Base-by-base conservation (phyloP, 2,329 filamentous ascomycete genomes). In the Fusarium oligoseptatum region DNA sequence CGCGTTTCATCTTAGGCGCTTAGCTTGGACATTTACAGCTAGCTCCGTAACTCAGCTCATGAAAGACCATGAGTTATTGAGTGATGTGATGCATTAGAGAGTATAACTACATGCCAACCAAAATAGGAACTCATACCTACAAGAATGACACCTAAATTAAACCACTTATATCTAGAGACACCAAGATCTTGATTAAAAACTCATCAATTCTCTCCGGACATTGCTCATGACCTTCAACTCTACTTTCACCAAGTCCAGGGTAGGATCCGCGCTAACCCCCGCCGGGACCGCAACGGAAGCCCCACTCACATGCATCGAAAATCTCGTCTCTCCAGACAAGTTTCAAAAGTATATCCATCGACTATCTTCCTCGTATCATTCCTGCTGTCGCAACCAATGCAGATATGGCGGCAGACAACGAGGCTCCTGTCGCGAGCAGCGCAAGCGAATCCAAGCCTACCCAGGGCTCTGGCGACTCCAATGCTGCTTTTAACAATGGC, bases 331-430 rank as follows among this genome's bases (percentile, higher is more conserved):
- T 60, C 50, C 60, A 68, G 43, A 72, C 41, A 62, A 68, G 48
- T 60, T 63, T 36, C 65, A 48, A 67, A 74, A 72, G 67, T 65
- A 36, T n/a, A 24, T 27, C 24, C 69, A 43, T 69, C 61, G 55
- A 70, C 61, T 61, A 36, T 43, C 63, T 17, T 60, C 15, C 17
- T 50, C 56, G 22, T 34, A 57, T 32, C 15, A 67, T 63, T 20
- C 24, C 32, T 32, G 57, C 61, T 73, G 66, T 76, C 76, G 62
- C 76, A 73, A 73, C 63, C 70, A 76, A 82, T 83, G 80, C 78
- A 78, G 76, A 52, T 68, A 83, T 83, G 81, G 80, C 80, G 72
- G 75, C 77, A 75, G 75, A 74, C 73, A 75, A 79, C 67, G 80
- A 81, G 66, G 66, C 74, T 79, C 68, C 76, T 80, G 73, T 75